phyloP scores from a whole-genome alignment of 2,329 filamentous ascomycete species.

The Tolypocladium ovalisporum region DNA sequence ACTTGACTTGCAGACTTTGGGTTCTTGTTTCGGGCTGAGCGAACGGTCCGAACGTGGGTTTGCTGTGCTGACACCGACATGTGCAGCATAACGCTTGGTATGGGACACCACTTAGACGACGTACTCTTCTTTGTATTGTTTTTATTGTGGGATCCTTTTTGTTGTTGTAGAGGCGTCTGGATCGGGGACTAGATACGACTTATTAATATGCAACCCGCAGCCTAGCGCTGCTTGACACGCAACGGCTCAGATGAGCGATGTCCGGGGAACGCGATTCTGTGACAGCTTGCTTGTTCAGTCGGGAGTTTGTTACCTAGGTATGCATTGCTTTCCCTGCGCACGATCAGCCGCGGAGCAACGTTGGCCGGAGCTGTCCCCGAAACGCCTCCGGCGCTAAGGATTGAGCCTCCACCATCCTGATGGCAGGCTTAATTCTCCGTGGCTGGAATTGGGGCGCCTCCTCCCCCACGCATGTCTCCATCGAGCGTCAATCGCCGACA shows the following conservation, averaged over 20 bases:
- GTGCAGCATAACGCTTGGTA: background rate
- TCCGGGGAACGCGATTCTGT: background rate
- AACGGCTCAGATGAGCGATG: background rate
- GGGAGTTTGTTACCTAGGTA: background rate
- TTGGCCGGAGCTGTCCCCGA: background rate
- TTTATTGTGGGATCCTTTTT: background rate
- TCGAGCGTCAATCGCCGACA: slow-evolving; percentile 4
- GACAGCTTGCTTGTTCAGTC: background rate
- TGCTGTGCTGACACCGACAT: background rate
- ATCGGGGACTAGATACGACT: slow-evolving; percentile 3
- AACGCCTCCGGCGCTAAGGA: background rate
- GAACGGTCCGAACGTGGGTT: background rate
- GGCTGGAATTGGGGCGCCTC: slow-evolving; percentile 2
- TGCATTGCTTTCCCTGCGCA: background rate
- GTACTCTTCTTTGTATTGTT: background rate
- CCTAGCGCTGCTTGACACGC: background rate
- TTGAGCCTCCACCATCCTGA: background rate
- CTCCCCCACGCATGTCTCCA: background rate
- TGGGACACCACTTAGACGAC: background rate
- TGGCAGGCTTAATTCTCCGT: slow-evolving; percentile 10
- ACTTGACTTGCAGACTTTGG: slow-evolving; percentile 21
- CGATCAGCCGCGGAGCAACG: background rate
- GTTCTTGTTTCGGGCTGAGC: slow-evolving; percentile 27
- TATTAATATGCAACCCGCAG: slow-evolving; percentile 1
- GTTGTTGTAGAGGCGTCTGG: slow-evolving; percentile 3